Evolutionary conservation across 441 rosid species (phyloP).

Genomic region (Adansonia gregorii): DNA sequence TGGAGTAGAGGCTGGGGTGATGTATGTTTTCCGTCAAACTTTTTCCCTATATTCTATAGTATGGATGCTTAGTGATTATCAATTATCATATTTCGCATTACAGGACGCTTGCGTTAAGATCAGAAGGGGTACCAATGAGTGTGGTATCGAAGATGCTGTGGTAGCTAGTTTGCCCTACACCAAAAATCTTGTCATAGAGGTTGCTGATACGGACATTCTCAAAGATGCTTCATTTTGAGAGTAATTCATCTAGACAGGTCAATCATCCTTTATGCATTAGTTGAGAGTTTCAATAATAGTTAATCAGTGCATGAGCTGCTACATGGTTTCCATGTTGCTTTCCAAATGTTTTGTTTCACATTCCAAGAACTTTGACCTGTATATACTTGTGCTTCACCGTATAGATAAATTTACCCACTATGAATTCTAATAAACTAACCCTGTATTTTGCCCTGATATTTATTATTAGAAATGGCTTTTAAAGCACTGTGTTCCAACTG

Average conservation of each 20-base stretch:
- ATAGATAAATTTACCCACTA: not conserved
- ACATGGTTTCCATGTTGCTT: not conserved
- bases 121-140: constrained; percentile 84
- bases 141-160: constrained; percentile 77
- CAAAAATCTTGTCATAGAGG: constrained; percentile 59
- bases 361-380: constrained; percentile 8
- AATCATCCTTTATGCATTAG: not conserved
- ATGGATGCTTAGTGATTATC: not conserved
- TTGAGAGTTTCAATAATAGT: constrained; percentile 16
- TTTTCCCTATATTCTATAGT: constrained; percentile 5
- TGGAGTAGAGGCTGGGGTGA: constrained; percentile 98
- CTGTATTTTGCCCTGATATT: not conserved
- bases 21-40: constrained; percentile 47
- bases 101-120: constrained; percentile 95
- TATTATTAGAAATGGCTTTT: not conserved
- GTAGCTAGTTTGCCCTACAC: constrained; percentile 84
- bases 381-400: not conserved
- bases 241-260: not conserved
- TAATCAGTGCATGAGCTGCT: not conserved
- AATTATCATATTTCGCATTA: constrained; percentile 22
- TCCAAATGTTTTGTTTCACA: not conserved
- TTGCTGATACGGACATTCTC: constrained; percentile 38
- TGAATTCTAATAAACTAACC: not conserved
- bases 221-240: constrained; percentile 50
- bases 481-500: not conserved